Evolutionary conservation across 2,329 filamentous ascomycete genomes (phyloP).

Genomic region (Aureobasidium sp.): DNA sequence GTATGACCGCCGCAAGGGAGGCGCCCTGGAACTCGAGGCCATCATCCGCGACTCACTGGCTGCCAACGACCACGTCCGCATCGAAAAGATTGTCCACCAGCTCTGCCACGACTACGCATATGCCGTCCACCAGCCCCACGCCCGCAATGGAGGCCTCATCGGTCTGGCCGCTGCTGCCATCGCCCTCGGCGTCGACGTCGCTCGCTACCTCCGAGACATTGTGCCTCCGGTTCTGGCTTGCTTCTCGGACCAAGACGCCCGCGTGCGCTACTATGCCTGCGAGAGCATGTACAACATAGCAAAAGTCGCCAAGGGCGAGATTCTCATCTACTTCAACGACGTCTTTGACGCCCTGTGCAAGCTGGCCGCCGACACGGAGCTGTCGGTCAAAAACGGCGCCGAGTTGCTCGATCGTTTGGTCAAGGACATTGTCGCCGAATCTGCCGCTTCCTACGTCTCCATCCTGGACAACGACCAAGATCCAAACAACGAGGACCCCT

Average conservation of each 20-base stretch:
- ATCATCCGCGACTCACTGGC: conserved; percentile 77
- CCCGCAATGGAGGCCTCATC: conserved; percentile 90
- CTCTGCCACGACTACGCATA: conserved; percentile 97
- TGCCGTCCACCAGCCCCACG: conserved; percentile 92
- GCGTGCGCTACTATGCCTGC: conserved; percentile 95
- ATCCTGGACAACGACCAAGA: conserved; percentile 59
- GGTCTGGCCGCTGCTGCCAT: conserved; percentile 93
- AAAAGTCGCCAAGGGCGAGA: conserved; percentile 97
- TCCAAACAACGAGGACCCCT: conserved; percentile 34
- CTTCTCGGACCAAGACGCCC: conserved; percentile 95
- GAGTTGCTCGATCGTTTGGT: conserved; percentile 89
- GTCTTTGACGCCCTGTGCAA: conserved; percentile 97
- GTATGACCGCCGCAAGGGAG: conserved; percentile 95
- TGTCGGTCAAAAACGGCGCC: conserved; percentile 96
- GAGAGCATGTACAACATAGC: conserved; percentile 99
- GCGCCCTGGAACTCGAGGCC: conserved; percentile 91
- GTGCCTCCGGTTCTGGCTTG: conserved; percentile 94
- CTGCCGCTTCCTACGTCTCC: conserved; percentile 88
- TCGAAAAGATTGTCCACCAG: conserved; percentile 85
- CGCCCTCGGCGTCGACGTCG: conserved; percentile 82
- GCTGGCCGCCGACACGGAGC: conserved; percentile 90
- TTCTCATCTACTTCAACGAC: conserved; percentile 93
- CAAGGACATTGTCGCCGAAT: conserved; percentile 94
- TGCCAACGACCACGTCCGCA: conserved; percentile 66
- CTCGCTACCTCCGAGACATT: conserved; percentile 84